Evolutionary conservation across 371 early-diverging fungal species (phyloP).

Genomic region (Apophysomyces variabilis): DNA sequence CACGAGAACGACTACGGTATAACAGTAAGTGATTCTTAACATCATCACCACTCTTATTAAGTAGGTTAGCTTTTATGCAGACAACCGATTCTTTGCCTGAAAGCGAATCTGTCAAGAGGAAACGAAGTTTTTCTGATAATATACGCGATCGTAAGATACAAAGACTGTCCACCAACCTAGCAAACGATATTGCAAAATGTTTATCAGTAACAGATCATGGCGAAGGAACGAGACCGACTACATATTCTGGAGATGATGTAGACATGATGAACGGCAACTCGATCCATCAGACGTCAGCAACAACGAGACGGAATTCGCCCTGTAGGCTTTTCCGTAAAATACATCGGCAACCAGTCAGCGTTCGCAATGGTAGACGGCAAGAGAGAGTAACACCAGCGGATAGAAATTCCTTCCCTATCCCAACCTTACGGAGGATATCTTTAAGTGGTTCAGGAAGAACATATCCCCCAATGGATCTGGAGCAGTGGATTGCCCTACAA

Average conservation of each 20-base stretch:
- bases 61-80: slow-evolving; percentile 11
- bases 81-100: slow-evolving; percentile 7
- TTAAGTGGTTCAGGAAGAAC: background rate
- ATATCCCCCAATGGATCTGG: slow-evolving; percentile 19
- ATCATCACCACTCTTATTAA: slow-evolving; percentile 10
- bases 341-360: background rate
- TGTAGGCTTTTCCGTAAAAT: background rate
- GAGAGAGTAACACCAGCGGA: background rate
- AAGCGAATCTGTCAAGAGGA: slow-evolving; percentile 32
- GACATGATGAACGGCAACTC: slow-evolving; percentile 20
- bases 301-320: slow-evolving; percentile 14
- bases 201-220: slow-evolving; percentile 34
- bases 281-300: background rate
- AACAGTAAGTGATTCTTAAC: slow-evolving; percentile 2
- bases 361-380: background rate
- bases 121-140: slow-evolving; percentile 44
- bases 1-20: slow-evolving; percentile 18
- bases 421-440: slow-evolving; percentile 3
- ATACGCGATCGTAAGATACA: slow-evolving; percentile 46
- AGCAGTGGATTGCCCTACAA: slow-evolving; percentile 25
- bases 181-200: slow-evolving; percentile 52
- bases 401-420: background rate
- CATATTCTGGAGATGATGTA: slow-evolving; percentile 15
- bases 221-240: background rate
- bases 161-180: slow-evolving; percentile 42